Conservation (phyloP, 2,329 filamentous ascomycete genomes). For the Ascochyta fabae region DNA sequence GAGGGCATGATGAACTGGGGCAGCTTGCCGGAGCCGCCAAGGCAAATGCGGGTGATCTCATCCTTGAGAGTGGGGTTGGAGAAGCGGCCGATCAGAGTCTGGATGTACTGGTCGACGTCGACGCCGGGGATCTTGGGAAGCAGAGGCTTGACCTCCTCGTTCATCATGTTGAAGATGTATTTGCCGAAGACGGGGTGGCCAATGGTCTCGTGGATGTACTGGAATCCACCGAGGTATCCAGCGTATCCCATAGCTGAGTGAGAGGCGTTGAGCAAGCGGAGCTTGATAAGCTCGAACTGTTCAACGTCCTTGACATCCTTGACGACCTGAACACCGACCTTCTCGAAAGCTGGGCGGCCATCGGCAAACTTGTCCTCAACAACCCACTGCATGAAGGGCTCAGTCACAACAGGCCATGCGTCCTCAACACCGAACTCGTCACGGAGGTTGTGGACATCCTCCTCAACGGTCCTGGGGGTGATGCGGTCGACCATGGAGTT, state of each 20-base stretch:
- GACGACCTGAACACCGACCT: slow-evolving; percentile 41
- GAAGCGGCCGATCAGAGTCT: slow-evolving; percentile 35
- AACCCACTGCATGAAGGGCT: slow-evolving; percentile 40
- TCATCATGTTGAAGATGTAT: slow-evolving; percentile 40
- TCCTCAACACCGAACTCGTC: slow-evolving; percentile 35
- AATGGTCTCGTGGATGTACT: slow-evolving; percentile 39
- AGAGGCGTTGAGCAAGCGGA: slow-evolving; percentile 36
- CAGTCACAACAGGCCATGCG: slow-evolving; percentile 38
- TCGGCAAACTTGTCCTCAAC: slow-evolving; percentile 40
- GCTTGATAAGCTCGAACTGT: slow-evolving; percentile 39
- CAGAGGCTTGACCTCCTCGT: slow-evolving; percentile 38
- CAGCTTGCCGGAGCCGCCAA: slow-evolving; percentile 40
- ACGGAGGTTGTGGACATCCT: slow-evolving; percentile 29
- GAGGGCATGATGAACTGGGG: slow-evolving; percentile 41
- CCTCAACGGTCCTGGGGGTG: slow-evolving; percentile 34
- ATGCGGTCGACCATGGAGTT: slow-evolving; percentile 44
- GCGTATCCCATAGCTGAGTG: slow-evolving; percentile 38
- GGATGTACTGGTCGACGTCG: slow-evolving; percentile 36
- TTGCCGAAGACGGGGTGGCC: slow-evolving; percentile 30
- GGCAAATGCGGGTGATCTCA: slow-evolving; percentile 39
- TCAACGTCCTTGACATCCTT: slow-evolving; percentile 35
- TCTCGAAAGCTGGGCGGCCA: slow-evolving; percentile 37
- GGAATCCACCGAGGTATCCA: slow-evolving; percentile 35
- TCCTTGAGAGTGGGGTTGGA: slow-evolving; percentile 39
- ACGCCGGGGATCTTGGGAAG: slow-evolving; percentile 37